Base-by-base conservation (phyloP, 1,284 basidiomycete species). In the Melampsora occidentalis region DNA sequence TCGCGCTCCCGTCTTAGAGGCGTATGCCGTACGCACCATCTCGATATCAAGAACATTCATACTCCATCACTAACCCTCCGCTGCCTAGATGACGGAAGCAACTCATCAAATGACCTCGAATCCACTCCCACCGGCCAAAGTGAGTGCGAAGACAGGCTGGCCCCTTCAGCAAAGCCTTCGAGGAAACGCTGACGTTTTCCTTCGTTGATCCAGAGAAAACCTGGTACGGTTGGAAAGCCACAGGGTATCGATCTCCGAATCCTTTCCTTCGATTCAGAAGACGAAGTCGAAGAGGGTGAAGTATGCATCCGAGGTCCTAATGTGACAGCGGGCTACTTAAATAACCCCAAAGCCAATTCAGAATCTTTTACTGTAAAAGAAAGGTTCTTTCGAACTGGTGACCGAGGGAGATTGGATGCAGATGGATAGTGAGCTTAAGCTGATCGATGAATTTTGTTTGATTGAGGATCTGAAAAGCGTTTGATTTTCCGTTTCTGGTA, bases 371-470 rank as follows among this genome's bases (percentile, higher is more conserved):
- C 83, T 33, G 82, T 79, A 78, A 76, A 82, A 78, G 83, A 83
- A 61, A 83, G 84, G 18, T 85, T 84, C 82, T 84, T 85, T 81
- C 87, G 89, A 77, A 88, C 88, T 2, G 89, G 89, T 5, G 89
- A 90, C 80, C 85, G 88, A 79, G 89, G 89, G 4, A 86, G 86
- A 79, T 84, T 89, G 82, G 87, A 89, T 80, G 79, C 82, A 31
- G 87, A 88, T 76, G 88, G 89, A 25, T 88, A 48, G 72, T 76
- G 31, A 46, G 72, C 59, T 22, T 5, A 28, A 28, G 14, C 7
- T 20, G 67, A 48, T 22, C 20, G 20, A 51, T 53, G 31, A 31
- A 18, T 12, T 20, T 22, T 6, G 42, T n/a, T 9, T 28, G 35
- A 39, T 22, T 66, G 33, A 22, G 2, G 42, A n/a, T 18, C n/a